Conservation (phyloP, 2,329 filamentous ascomycete genomes). For the Capronia coronata region DNA sequence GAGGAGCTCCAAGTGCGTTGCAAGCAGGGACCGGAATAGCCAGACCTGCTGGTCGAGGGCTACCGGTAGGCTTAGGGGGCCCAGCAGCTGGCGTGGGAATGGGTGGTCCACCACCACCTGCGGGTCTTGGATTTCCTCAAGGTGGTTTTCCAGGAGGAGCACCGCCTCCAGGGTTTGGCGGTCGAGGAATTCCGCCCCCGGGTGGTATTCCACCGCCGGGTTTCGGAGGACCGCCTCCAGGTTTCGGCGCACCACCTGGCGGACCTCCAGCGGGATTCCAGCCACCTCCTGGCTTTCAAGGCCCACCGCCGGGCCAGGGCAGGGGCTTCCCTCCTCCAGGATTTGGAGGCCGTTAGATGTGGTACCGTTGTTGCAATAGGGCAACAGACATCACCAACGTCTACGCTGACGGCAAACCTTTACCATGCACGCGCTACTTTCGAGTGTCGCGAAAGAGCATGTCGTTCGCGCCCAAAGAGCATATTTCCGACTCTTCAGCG, state of each 20-base stretch:
- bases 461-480: too few species aligned
- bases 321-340: slow-evolving; percentile 49
- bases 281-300: slow-evolving; percentile 68
- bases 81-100: slow-evolving; percentile 69
- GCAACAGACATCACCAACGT: not conserved
- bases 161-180: slow-evolving; percentile 47
- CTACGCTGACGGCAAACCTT: not conserved
- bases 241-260: slow-evolving; percentile 20
- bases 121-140: slow-evolving; percentile 46
- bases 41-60: slow-evolving; percentile 81
- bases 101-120: slow-evolving; percentile 65
- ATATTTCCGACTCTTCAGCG: too few species aligned
- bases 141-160: slow-evolving; percentile 49
- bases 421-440: too few species aligned
- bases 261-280: slow-evolving; percentile 42
- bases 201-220: slow-evolving; percentile 39
- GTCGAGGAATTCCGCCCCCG: slow-evolving; percentile 39
- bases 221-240: slow-evolving; percentile 43
- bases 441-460: too few species aligned
- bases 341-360: slow-evolving; percentile 35
- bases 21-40: slow-evolving; percentile 82
- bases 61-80: slow-evolving; percentile 74
- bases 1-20: slow-evolving; percentile 57
- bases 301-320: slow-evolving; percentile 51
- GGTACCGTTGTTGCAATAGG: not conserved